Percentiles rank a stretch among this genome's conserved stretches.
Evolutionary conservation across 768 basidiomycete species (phyloP).

Genomic region (Lentinula guzmanii): DNA sequence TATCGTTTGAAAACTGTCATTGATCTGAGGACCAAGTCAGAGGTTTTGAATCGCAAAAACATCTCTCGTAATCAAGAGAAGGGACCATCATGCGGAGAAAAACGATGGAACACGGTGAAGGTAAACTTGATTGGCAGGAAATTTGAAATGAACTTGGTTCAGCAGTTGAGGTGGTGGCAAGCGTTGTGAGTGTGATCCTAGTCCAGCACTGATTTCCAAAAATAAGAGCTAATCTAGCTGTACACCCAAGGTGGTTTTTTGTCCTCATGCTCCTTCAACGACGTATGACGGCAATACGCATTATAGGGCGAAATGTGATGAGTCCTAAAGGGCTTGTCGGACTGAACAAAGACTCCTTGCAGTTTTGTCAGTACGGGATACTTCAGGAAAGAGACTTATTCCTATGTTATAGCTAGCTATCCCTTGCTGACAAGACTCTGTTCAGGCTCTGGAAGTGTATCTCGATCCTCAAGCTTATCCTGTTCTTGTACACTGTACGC

Average conservation of each 20-base stretch:
- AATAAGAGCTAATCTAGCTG: background rate
- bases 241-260: constrained; percentile 10
- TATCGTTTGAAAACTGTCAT: constrained; percentile 13
- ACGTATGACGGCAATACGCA: constrained; percentile 13
- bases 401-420: background rate
- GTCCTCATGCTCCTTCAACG: constrained; percentile 10
- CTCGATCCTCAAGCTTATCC: constrained; percentile 10
- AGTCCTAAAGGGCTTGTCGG: constrained; percentile 11
- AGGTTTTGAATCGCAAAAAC: constrained; percentile 12
- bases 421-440: background rate
- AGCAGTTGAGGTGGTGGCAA: constrained; percentile 15
- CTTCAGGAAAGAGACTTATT: background rate
- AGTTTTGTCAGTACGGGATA: constrained; percentile 13
- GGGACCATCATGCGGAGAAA: background rate
- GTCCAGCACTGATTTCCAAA: background rate
- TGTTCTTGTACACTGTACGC: constrained; percentile 14
- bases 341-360: constrained; percentile 13
- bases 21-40: constrained; percentile 14
- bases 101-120: constrained; percentile 10
- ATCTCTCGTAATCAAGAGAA: background rate
- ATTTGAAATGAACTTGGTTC: constrained; percentile 12
- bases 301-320: constrained; percentile 15
- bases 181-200: constrained; percentile 8
- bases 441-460: constrained; percentile 11
- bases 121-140: constrained; percentile 12